A percentile compares a stretch with the other conserved stretches of the same genome.
Evolutionary conservation across 2,329 filamentous ascomycete genomes (phyloP).

Genomic region (Epichloe sylvatica): DNA sequence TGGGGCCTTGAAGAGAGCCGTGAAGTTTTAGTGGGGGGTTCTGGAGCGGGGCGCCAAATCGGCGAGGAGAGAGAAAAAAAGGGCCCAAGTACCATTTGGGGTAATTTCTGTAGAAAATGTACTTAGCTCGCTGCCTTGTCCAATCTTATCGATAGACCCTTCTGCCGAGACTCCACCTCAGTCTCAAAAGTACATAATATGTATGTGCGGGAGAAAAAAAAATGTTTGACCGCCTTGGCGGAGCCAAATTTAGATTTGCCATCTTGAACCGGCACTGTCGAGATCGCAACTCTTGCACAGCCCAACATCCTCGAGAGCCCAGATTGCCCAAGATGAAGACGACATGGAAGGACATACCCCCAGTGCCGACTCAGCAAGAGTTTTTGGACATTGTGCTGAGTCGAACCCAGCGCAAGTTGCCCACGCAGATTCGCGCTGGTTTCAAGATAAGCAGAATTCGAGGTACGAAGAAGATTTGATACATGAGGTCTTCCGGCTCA

Average conservation of each 20-base stretch:
- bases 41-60: background rate
- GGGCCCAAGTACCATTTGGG: background rate
- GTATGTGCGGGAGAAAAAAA: conserved; percentile 17
- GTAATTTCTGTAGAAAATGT: background rate
- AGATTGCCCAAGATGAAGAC: conserved; percentile 39
- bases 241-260: conserved; percentile 9
- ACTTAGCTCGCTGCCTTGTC: background rate
- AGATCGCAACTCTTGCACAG: conserved; percentile 4
- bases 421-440: conserved; percentile 87
- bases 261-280: conserved; percentile 8
- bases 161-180: conserved; percentile 11
- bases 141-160: conserved; percentile 14
- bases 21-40: conserved; percentile 8
- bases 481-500: background rate
- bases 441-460: conserved; percentile 92
- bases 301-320: conserved; percentile 1
- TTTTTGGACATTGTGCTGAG: conserved; percentile 96
- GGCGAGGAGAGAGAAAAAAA: background rate
- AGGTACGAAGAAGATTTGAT: conserved; percentile 21
- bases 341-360: conserved; percentile 65
- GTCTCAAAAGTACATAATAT: conserved; percentile 4
- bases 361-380: conserved; percentile 83
- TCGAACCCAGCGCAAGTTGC: conserved; percentile 79
- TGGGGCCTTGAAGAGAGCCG: background rate
- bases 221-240: conserved; percentile 16